Percentiles rank a stretch among this genome's conserved stretches.
phyloP scores from a whole-genome alignment of 371 early-diverging fungal species.

The Mucor ambiguus region DNA sequence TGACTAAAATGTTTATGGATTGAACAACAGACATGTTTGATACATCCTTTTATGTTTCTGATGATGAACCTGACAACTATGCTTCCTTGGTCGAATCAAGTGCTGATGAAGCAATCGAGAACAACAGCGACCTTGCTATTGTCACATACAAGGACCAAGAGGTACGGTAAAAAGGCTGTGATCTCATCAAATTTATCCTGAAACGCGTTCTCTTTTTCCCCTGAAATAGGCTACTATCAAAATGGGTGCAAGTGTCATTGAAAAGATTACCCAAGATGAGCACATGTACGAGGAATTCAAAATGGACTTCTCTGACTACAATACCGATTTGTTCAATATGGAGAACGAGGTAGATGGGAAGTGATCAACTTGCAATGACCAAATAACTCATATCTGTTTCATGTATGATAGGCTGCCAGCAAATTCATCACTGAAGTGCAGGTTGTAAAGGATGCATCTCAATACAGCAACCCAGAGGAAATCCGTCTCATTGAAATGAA shows the following conservation, averaged over 20 bases:
- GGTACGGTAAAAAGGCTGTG: background rate
- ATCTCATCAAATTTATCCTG: background rate
- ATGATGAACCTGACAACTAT: constrained; percentile 34
- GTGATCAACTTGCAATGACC: background rate
- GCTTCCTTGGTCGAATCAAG: constrained; percentile 30
- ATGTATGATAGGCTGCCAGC: constrained; percentile 12
- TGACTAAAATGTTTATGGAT: constrained; percentile 23
- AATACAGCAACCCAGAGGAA: constrained; percentile 8
- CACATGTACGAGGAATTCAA: constrained; percentile 14
- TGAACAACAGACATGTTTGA: constrained; percentile 14
- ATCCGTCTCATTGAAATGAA: constrained; percentile 22
- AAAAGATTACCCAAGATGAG: constrained; percentile 1
- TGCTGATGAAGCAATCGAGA: constrained; percentile 19
- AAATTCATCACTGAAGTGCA: constrained; percentile 23
- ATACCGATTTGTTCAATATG: constrained; percentile 9
- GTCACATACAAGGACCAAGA: constrained; percentile 11
- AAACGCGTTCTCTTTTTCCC: constrained; percentile 7
- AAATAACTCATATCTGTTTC: background rate
- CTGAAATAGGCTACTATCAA: background rate
- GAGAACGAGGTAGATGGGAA: constrained; percentile 9
- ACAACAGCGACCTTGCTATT: constrained; percentile 13
- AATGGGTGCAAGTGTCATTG: background rate
- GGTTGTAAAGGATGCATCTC: background rate
- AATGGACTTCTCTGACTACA: constrained; percentile 8
- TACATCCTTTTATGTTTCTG: constrained; percentile 40